These are phyloP conservation scores for Talaromyces sp. DNA, from an alignment of 2,329 filamentous ascomycete genomes.

Conservation along the genomic window DNA sequence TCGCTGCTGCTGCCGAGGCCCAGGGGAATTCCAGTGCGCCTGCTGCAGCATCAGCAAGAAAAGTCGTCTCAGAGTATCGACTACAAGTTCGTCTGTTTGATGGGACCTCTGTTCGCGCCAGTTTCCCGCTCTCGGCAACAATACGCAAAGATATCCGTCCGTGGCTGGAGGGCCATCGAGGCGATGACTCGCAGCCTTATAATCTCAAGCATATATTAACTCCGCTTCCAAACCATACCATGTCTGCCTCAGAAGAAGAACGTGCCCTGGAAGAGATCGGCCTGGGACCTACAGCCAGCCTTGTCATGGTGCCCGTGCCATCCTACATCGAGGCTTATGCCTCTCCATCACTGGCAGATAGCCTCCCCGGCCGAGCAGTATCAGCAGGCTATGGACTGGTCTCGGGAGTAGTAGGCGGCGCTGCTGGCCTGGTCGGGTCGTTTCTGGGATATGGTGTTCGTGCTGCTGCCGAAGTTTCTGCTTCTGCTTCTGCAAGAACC, in stretches of 20 bases:
- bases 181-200: constrained; percentile 60
- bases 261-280: constrained; percentile 64
- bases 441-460: constrained; percentile 36
- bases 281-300: constrained; percentile 71
- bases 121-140: constrained; percentile 61
- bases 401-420: constrained; percentile 38
- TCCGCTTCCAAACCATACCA: constrained; percentile 67
- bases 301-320: constrained; percentile 71
- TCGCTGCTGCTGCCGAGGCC: not conserved
- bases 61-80: constrained; percentile 39
- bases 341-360: constrained; percentile 24
- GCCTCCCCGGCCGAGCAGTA: constrained; percentile 37
- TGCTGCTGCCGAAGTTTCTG: constrained; percentile 6
- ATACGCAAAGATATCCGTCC: constrained; percentile 63
- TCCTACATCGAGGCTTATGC: constrained; percentile 56
- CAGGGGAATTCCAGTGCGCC: not conserved
- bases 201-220: constrained; percentile 79
- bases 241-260: constrained; percentile 71
- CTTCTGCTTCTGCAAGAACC: not conserved
- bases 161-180: constrained; percentile 67
- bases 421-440: constrained; percentile 39
- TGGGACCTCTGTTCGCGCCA: constrained; percentile 69
- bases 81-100: constrained; percentile 81
- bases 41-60: constrained; percentile 14
- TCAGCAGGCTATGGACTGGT: constrained; percentile 38